A percentile compares a stretch with the other conserved stretches of the same genome.
phyloP scores from a whole-genome alignment of 2,329 filamentous ascomycete genomes.

The Trichoderma endophyticum region DNA sequence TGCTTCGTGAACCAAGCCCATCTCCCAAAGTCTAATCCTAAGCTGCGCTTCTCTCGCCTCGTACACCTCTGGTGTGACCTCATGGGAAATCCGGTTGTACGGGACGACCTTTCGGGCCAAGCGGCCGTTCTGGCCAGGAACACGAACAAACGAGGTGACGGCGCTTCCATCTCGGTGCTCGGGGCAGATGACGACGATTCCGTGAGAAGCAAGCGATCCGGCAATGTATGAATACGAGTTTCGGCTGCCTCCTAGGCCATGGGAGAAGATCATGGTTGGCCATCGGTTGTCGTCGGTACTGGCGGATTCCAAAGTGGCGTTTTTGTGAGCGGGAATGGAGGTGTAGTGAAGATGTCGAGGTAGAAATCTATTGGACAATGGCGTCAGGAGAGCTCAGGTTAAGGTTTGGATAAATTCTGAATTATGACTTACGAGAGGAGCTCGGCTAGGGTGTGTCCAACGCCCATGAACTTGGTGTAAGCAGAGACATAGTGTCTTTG shows the following conservation, averaged over 20 bases:
- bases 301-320: conserved; percentile 60
- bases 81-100: conserved; percentile 58
- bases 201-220: conserved; percentile 75
- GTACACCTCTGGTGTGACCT: conserved; percentile 62
- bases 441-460: conserved; percentile 55
- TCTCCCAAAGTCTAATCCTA: conserved; percentile 73
- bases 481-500: conserved; percentile 71
- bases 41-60: conserved; percentile 67
- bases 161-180: conserved; percentile 82
- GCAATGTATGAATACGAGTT: conserved; percentile 84
- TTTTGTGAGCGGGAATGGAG: conserved; percentile 68
- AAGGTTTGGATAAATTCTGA: neutral
- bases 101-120: conserved; percentile 37
- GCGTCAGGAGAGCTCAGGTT: neutral
- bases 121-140: conserved; percentile 47
- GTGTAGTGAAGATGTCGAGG: conserved; percentile 72
- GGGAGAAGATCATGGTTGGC: conserved; percentile 83
- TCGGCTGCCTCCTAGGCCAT: conserved; percentile 75
- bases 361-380: conserved; percentile 49
- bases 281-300: conserved; percentile 54
- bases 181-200: conserved; percentile 74
- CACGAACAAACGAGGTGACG: conserved; percentile 68
- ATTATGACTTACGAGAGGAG: conserved; percentile 50
- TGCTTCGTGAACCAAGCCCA: conserved; percentile 67
- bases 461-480: conserved; percentile 73